Evolutionary conservation across 2,329 filamentous ascomycete species (phyloP), one percentile per base, ranked within the genome.

Genomic region (Pseudopithomyces chartarum): DNA sequence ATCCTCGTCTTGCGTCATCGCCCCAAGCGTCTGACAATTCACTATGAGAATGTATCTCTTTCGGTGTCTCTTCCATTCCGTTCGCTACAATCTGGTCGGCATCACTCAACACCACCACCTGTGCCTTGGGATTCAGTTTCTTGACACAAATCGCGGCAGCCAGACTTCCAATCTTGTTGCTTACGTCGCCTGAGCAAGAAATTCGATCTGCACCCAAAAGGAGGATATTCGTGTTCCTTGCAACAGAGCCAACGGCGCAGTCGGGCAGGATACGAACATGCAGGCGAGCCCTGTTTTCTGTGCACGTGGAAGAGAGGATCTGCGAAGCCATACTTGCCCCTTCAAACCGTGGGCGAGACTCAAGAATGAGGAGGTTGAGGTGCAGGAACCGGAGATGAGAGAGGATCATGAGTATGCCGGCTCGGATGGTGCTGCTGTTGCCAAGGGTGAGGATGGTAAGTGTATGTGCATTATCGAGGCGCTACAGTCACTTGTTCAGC

Each of bases 301-400:
- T 17, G 17, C 49, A 38, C n/a, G 36, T 34, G 20, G 36, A 38
- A 17, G 51, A 32, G 54, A 74, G 67, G 61, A 84, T 57, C 4
- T 72, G 73, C n/a, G 74, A 76, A 5, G 84, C 85, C 50, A 87
- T 79, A 8, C 78, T 81, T 4, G 84, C 84, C 7, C 87, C 88
- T 73, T 91, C 87, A 60, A 82, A 90, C 0, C 87, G 78, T 0
- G 88, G 88, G 0, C 88, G 79, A 2, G 88, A 90, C 69, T 90
- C 88, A 3, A 91, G 78, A 29, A 91, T 77, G 4, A 81, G 82
- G 17, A 90, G 70, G 48, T 87, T 81, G 8, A 89, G 66, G 0
- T 58, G 64, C 29, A 62, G 7, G 80, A 67, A 1, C 64, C 69
- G 2, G 76, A 67, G 1, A 63, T 61, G 0, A 66, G 61, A 11